Evolutionary conservation across 179 eudicot species (phyloP), one percentile per base, ranked within the genome.

Genomic region (Carnegiea gigantea): DNA sequence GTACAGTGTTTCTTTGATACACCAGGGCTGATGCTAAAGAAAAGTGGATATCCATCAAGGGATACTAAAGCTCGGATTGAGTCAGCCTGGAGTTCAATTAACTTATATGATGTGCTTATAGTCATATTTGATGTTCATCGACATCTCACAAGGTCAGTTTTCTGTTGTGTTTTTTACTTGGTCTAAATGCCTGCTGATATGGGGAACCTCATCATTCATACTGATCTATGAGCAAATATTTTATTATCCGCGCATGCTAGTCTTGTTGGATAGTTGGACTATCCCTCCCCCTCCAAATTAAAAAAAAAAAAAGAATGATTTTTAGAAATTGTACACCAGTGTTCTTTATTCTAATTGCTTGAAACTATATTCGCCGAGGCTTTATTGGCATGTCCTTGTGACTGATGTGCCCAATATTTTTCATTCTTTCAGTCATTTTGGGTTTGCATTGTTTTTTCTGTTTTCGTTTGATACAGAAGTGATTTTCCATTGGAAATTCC

Each of bases 1-100:
- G 64, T 83, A 51, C 93, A 97, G 99, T 96, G 99, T 88, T 93
- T 97, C 87, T 97, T 95, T 91, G 99, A 97, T 79, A 97, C 98
- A 43, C 99, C 99, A 68, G 99, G 99, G 67, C 88, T 97, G 83
- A 92, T 89, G 89, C 87, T 93, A 75, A 93, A 90, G 85, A 89
- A 88, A 78, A 85, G 88, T 67, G 98, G 98, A 80, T 88, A 79
- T 78, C 95, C 98, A 54, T 83, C 87, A 65, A 90, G 84, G 73
- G 98, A 97, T 78, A 71, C 82, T 74, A 91, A 91, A 89, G 93
- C 89, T 77, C 94, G 94, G 46, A 85, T 89, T 84, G 91, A 95
- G 81, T 89, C 90, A 84, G 98, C 97, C 79, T 97, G 98, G 99
- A 87, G 88, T 83, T 91, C 98, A 57, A 68, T 97, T 73, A 84